A percentile compares a stretch with the other conserved stretches of the same genome.
Conservation (phyloP, 1,284 basidiomycete species). For the Cryptococcus jaspeensis region DNA sequence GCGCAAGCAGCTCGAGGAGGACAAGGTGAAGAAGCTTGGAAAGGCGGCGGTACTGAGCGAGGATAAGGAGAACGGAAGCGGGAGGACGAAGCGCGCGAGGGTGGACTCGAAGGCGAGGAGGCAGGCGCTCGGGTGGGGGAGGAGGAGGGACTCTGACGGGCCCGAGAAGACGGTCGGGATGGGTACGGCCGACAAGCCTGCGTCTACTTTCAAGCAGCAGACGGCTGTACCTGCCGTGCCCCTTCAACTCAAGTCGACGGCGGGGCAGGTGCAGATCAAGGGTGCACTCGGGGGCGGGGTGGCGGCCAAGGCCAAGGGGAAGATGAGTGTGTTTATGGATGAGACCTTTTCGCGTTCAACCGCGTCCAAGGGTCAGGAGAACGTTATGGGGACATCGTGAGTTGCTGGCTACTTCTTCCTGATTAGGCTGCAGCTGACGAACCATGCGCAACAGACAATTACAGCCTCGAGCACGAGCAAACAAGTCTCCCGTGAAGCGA, state of each 20-base stretch:
- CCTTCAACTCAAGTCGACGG: not conserved
- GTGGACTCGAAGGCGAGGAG: conserved; percentile 31
- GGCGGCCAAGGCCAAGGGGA: not conserved
- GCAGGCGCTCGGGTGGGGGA: conserved; percentile 41
- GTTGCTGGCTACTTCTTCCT: not conserved
- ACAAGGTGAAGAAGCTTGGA: not conserved
- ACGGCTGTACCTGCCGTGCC: conserved; percentile 1
- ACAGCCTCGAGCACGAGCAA: not conserved
- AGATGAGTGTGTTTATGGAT: not conserved
- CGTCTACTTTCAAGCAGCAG: not conserved
- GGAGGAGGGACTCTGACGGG: conserved; percentile 34
- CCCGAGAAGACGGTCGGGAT: conserved; percentile 18
- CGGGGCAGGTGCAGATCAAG: not conserved
- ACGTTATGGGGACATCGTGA: not conserved
- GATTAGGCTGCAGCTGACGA: not conserved
- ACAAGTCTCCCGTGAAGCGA: conserved; percentile 8
- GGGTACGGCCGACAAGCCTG: not conserved
- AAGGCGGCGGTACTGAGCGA: not conserved
- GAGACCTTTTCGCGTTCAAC: not conserved
- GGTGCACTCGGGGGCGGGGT: not conserved
- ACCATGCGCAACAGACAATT: not conserved
- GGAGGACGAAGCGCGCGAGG: conserved; percentile 15
- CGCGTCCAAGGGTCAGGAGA: conserved; percentile 4
- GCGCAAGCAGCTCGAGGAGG: conserved; percentile 6
- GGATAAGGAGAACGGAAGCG: not conserved